Percentiles rank a stretch among this genome's conserved stretches.
phyloP scores from a whole-genome alignment of 192 early-diverging fungal genomes.

The Linderina pennispora region DNA sequence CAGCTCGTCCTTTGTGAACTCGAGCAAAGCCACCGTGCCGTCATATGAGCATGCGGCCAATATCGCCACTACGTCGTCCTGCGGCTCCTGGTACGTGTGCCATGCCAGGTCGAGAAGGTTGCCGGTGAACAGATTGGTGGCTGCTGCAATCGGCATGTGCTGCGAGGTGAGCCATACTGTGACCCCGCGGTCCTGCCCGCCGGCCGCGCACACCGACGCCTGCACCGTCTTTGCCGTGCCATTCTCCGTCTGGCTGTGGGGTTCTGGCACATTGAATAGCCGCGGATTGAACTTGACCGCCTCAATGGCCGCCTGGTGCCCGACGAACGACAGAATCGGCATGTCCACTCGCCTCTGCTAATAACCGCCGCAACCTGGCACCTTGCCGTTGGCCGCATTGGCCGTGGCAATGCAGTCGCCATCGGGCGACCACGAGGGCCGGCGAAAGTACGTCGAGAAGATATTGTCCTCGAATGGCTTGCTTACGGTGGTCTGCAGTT shows the following conservation, averaged over 20 bases:
- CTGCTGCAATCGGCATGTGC: conserved; percentile 62
- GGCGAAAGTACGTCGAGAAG: conserved; percentile 81
- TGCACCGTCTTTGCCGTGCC: not conserved
- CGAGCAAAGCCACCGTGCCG: conserved; percentile 74
- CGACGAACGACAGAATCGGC: conserved; percentile 78
- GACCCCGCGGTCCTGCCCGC: conserved; percentile 83
- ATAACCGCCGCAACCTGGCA: conserved; percentile 80
- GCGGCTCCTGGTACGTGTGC: conserved; percentile 61
- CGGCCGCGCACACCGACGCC: conserved; percentile 70
- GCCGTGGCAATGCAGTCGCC: conserved; percentile 88
- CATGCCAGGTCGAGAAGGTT: conserved; percentile 86
- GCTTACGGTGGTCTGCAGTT: conserved; percentile 61
- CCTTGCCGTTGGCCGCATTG: conserved; percentile 76
- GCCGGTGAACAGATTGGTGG: conserved; percentile 70
- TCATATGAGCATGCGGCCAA: conserved; percentile 88
- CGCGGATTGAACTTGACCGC: conserved; percentile 86
- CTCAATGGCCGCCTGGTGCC: conserved; percentile 83
- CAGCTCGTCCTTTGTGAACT: conserved; percentile 64
- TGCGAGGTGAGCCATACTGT: conserved; percentile 84
- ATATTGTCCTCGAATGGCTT: conserved; percentile 73
- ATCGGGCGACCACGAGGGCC: conserved; percentile 95
- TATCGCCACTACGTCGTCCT: conserved; percentile 9
- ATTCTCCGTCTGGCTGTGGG: not conserved
- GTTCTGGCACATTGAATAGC: conserved; percentile 50
- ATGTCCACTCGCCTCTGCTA: conserved; percentile 66